Base-by-base conservation (phyloP, 2,329 filamentous ascomycete genomes). In the Celoporthe dispersa region DNA sequence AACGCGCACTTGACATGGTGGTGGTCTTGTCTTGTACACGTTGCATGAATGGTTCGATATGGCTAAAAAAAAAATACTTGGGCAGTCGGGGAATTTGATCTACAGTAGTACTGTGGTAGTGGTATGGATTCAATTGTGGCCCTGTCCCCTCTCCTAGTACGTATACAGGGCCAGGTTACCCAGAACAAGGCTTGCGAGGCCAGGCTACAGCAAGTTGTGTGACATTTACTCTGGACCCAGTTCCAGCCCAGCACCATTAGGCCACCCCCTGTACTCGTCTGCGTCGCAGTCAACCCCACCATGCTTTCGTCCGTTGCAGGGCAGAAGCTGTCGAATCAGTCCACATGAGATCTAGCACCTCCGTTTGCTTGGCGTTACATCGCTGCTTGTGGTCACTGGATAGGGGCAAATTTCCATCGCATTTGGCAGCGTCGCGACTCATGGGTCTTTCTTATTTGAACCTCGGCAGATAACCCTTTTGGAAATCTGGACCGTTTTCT, bases 321-420 rank as follows among this genome's bases (percentile, higher is more conserved):
- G 25, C n/a, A 11, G n/a, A 53, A 25, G 48, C 7, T 14, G 2
- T 55, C n/a, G 28, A 57, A 57, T 31, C 53, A 57, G 25, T 57
- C 53, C 53, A 57, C 53, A 28, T 55, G n/a, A 16, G 8, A 28
- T 28, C 51, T 55, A 28, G 51, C 25, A 55, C 16, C 25, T 55
- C 51, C 51, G 11, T 55, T 28, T 28, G 11, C 51, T 55, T 55
- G 51, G 51, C 51, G 51, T 55, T 57, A 57, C 53, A 57, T 57
- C 53, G 53, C 3, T 33, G 53, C 25, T 31, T 25, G 14, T 16
- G 6, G 53, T n/a, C 28, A 31, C 12, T 31, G 25, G 28, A 57
- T 28, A 19, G 53, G 28, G 25, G 51, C 51, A 28, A 25, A 31
- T 57, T 16, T 16, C 53, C 53, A 57, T 16, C 14, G 53, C 6